Base-by-base conservation (phyloP, 148 eudicot species). In the Rhododendron henanense region DNA sequence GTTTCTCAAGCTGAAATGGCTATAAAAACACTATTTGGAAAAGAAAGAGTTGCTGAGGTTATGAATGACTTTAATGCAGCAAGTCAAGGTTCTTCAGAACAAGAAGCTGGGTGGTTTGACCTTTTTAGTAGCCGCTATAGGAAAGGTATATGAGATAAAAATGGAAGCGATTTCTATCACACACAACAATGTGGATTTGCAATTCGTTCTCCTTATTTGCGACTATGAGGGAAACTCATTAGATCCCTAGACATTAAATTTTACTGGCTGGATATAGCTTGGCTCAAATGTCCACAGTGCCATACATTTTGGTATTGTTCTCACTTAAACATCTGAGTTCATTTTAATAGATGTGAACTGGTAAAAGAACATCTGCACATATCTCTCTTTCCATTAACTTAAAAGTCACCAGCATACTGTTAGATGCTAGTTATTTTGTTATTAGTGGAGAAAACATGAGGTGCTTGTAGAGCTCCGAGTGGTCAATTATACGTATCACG, bases 21-120 rank as follows among this genome's bases (percentile, higher is more conserved):
- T 51, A 87, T 91, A 41, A 89, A 89, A 87, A 88, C 90, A 84
- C 89, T 94, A 28, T 94, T 84, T 86, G 99, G 98, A 81, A 92
- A 93, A 89, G 95, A 94, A 91, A 93, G 92, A 88, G 97, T 95
- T 79, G 77, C 92, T 41, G 95, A 94, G 90, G 93, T 96, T 87
- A 94, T 96, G 89, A 82, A 86, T 75, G 98, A 94, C 88, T 86
- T 96, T 81, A 90, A 85, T 88, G 92, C 98, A 89, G 83, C 96
- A 37, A 88, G 91, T 83, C 94, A 90, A 88, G 98, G 94, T 69
- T 92, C 96, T 82, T 87, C 93, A 81, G 98, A 96, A 87, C 98
- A 88, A 84, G 98, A 96, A 90, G 98, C 98, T 85, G 95, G 98
- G 50, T 96, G 98, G 98, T 90, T 96, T 87, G 98, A 96, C 89